Evolutionary conservation across 2,329 filamentous ascomycete genomes (phyloP), one percentile per base, ranked within the genome.

Genomic region (Aspergillus terreus): DNA sequence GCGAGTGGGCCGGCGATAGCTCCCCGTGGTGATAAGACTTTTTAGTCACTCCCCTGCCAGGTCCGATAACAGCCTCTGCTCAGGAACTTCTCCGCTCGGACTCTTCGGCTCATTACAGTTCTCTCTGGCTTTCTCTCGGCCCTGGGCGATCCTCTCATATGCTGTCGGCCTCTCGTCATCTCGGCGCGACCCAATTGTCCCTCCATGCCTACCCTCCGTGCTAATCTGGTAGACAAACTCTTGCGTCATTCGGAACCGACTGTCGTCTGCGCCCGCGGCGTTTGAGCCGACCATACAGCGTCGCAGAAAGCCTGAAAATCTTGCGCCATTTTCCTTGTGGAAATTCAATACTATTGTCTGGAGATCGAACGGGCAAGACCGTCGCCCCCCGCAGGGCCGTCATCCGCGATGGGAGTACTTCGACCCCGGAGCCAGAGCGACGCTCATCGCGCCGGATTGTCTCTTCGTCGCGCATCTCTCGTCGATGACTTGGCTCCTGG

Each of bases 391-490:
- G 17, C 15, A 21, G 40, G n/a, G 30, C 44, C 44, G 46, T 35
- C 9, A 30, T 48, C 43, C 47, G 44, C 49, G 7, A 64, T 64
- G 68, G 66, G 61, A 35, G 63, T 68, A 36, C 52, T 69, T 47
- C 59, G 64, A 46, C 58, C 60, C 49, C 64, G 63, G 49, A 58
- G 60, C 35, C 66, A 65, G 44, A 60, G 61, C 49, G 60, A 68
- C 50, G 67, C 65, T 38, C 61, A 57, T 43, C 55, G 59, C 23
- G 65, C 65, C 25, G 60, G 55, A 32, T 48, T 63, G 17, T 61
- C 64, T 41, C 50, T 48, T 47, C 60, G 50, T 53, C 58, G 58
- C 32, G 55, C 60, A 47, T 58, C 58, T 46, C 50, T 58, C 6
- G 54, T 57, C 17, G 59, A 66, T 44, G 50, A 55, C 43, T 50